These are phyloP conservation scores for Phlebiopsis flavidoalba DNA, from an alignment of 768 basidiomycete genomes.

Conservation along the genomic window DNA sequence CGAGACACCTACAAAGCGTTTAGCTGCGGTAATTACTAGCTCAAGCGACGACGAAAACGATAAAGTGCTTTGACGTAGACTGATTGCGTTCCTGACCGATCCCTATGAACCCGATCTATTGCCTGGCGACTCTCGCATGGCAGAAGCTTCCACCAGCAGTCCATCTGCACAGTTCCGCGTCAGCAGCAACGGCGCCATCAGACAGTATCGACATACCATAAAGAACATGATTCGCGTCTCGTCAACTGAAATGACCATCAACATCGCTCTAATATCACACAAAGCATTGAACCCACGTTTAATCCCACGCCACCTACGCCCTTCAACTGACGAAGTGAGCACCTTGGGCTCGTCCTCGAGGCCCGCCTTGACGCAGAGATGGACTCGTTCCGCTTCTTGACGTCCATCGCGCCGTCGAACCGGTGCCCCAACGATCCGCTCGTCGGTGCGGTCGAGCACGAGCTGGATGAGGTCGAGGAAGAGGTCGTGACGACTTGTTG, in stretches of 20 bases:
- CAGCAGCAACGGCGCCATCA: neutral
- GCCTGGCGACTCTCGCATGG: conserved; percentile 82
- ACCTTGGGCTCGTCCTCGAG: conserved; percentile 70
- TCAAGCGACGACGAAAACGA: conserved; percentile 41
- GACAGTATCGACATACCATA: conserved; percentile 47
- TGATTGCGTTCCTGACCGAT: conserved; percentile 78
- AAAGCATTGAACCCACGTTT: conserved; percentile 51
- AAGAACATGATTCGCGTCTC: conserved; percentile 80
- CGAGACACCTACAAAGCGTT: conserved; percentile 42
- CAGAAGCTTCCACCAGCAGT: conserved; percentile 92
- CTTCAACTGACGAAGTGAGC: conserved; percentile 74
- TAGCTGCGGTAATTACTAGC: neutral
- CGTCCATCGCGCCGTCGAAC: conserved; percentile 90
- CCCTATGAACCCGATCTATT: conserved; percentile 80
- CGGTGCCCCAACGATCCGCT: conserved; percentile 68
- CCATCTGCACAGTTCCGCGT: conserved; percentile 63
- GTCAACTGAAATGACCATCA: conserved; percentile 47
- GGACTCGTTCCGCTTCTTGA: conserved; percentile 73
- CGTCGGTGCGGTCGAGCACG: conserved; percentile 64
- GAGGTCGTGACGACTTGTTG: conserved; percentile 82
- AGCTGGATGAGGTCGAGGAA: conserved; percentile 81
- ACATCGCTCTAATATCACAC: neutral
- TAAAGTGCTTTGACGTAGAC: conserved; percentile 85
- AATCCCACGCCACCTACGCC: conserved; percentile 91
- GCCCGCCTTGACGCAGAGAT: conserved; percentile 72